Evolutionary conservation across 257 asterid species (phyloP), one percentile per base, ranked within the genome.

Genomic region (Solanum clarkiae): DNA sequence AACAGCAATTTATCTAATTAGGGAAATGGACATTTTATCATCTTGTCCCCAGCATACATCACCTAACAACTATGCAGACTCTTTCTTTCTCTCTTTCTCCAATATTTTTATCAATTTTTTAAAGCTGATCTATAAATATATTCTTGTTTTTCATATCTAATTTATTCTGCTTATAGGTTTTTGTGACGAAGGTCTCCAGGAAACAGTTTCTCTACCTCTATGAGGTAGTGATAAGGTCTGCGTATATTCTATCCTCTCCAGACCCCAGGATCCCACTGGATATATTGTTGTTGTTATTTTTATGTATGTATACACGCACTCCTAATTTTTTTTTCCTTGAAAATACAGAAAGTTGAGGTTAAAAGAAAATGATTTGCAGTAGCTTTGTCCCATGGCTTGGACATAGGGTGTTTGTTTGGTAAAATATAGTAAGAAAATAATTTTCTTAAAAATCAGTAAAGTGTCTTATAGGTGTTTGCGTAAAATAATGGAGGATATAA

Each of bases 31-130:
- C 81, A 87, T 83, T 80, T 86, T 80, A 83, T 85, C 87, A 81
- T 86, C 88, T 89, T 84, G 91, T 89, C 88, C 90, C 93, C 90
- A 83, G 10, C 87, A 44, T 87, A 83, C 79, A 85, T 69, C 86
- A 63, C 87, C 91, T 85, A 92, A 85, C 91, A 2, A 75, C 87
- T 91, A 81, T 53, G 85, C 86, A 59, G 72, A 80, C 56, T 66
- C 81, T 65, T 75, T 51, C 51, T 56, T 60, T 36, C 49, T 10
- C 24, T 29, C 55, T 66, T 84, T 26, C 53, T 16, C n/a, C 80
- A 49, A 24, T 51, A 51, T 15, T 26, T 72, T 53, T 59, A 13
- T 69, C 29, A 14, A 9, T 29, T 5, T 79, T 29, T 79, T 26
- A 53, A 32, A 24, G 29, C 24, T 77, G 26, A 63, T 17, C 63